Evolutionary conservation across 2,329 filamentous ascomycete genomes (phyloP), one percentile per base, ranked within the genome.

Genomic region (Aspergillus tubingensis): DNA sequence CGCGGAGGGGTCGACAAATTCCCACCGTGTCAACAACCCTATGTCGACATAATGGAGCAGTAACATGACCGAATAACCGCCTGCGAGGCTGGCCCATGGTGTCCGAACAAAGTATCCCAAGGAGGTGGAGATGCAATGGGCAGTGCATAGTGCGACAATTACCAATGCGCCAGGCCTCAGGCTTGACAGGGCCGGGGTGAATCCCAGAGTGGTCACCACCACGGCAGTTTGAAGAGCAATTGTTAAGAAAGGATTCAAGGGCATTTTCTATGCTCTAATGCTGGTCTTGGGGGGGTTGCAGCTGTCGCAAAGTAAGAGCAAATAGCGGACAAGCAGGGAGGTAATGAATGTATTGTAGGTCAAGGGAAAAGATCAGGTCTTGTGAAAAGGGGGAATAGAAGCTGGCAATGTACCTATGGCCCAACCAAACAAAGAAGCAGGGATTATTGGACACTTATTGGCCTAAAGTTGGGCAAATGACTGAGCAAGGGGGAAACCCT

Each of bases 41-140:
- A 61, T 41, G 6, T 58, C 55, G 25, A 55, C 10, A 25, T 30
- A 58, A 4, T 61, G 59, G n/a, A 61, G 11, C 1, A 61, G 19
- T 4, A 61, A 25, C 50, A 38, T 57, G 4, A 54, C 38, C 4
- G 59, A 41, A 38, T 61, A 58, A 2, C 54, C 59, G 17, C 43
- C 44, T 8, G 51, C 55, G n/a, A 54, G 56, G 50, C 39, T 44
- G 3, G 55, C 36, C 54, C 41, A 58, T 10, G 51, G 32, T 11
- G 30, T 58, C 11, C 51, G 49, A 17, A 54, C 25, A 1, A 58
- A 41, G 38, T 48, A 51, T 13, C 36, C 2, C 3, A 58, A 19
- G 5, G 59, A 21, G 3, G 23, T 54, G 32, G 49, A 58, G 41
- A 55, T 41, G 15, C 55, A 54, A 10, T 61, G 50, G 41, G 32